These are phyloP conservation scores for Aureobasidium namibiae DNA, from an alignment of 2,329 filamentous ascomycete species.

Conservation along the genomic window DNA sequence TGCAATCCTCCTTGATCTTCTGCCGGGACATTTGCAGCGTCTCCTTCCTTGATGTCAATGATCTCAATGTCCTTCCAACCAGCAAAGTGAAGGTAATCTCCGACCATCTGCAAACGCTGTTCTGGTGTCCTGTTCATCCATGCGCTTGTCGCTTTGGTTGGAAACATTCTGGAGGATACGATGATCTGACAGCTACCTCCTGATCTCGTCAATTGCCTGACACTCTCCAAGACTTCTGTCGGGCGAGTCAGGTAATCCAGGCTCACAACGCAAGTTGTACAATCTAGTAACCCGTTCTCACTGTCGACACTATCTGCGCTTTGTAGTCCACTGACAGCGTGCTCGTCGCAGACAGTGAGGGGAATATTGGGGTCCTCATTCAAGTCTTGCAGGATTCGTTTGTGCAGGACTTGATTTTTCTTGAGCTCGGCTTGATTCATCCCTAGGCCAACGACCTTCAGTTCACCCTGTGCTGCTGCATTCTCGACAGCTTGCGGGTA, in stretches of 20 bases:
- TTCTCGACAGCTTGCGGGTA: slow-evolving; percentile 30
- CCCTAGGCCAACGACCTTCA: slow-evolving; percentile 40
- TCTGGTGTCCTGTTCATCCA: slow-evolving; percentile 41
- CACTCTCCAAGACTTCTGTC: slow-evolving; percentile 35
- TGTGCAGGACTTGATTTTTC: slow-evolving; percentile 14
- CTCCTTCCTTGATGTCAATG: slow-evolving; percentile 34
- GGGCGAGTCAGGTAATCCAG: slow-evolving; percentile 45
- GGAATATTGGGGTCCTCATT: slow-evolving; percentile 32
- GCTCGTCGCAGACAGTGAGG: slow-evolving; percentile 11
- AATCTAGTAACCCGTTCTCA: slow-evolving; percentile 29
- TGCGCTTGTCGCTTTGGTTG: slow-evolving; percentile 39
- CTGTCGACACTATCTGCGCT: not conserved
- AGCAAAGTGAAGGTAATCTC: slow-evolving; percentile 43
- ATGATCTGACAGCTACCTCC: slow-evolving; percentile 43
- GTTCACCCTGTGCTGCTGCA: slow-evolving; percentile 24
- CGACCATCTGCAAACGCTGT: slow-evolving; percentile 42
- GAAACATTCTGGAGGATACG: slow-evolving; percentile 46
- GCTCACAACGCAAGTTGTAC: slow-evolving; percentile 43
- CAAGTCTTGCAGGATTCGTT: slow-evolving; percentile 34
- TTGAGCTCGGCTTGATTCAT: slow-evolving; percentile 41
- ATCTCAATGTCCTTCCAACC: slow-evolving; percentile 47
- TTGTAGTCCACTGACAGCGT: slow-evolving; percentile 2
- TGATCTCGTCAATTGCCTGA: slow-evolving; percentile 32
- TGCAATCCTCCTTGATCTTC: slow-evolving; percentile 18
- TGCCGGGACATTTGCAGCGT: slow-evolving; percentile 13